phyloP scores from a whole-genome alignment of 495 filamentous ascomycete species.

The Penicillium roqueforti region DNA sequence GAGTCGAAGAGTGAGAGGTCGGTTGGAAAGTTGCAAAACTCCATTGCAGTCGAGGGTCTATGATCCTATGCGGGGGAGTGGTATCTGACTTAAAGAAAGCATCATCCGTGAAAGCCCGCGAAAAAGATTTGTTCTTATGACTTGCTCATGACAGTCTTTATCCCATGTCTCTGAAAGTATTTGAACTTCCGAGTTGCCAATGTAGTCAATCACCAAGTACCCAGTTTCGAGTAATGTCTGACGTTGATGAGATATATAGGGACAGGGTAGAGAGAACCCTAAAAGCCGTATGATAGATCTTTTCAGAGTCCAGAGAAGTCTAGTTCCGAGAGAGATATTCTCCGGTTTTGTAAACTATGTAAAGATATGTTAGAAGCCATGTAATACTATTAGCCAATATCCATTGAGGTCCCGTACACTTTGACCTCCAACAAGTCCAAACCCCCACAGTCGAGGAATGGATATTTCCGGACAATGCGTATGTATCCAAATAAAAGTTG shows the following conservation, averaged over 20 bases:
- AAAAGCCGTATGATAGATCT: no score
- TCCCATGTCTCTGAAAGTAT: constrained; percentile 4
- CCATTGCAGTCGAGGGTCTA: constrained; percentile 21
- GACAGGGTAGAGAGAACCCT: constrained; percentile 3
- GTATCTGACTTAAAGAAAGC: constrained; percentile 17
- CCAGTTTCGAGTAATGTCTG: constrained; percentile 10
- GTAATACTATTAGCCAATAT: no score
- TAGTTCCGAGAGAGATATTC: no score
- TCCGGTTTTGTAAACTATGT: no score
- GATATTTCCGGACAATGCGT: background rate
- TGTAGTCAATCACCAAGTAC: constrained; percentile 32
- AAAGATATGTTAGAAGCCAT: no score
- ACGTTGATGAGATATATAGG: constrained; percentile 19
- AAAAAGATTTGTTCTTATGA: constrained; percentile 23
- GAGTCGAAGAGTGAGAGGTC: constrained; percentile 19
- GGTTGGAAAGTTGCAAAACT: constrained; percentile 11
- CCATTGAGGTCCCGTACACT: no score
- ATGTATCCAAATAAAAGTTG: constrained; percentile 17
- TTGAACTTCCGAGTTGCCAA: constrained; percentile 15
- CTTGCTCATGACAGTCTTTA: background rate
- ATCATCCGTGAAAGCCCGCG: constrained; percentile 23
- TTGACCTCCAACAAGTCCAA: no score
- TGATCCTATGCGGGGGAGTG: constrained; percentile 20
- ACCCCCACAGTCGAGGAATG: no score
- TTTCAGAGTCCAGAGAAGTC: no score